phyloP scores from a whole-genome alignment of 768 basidiomycete species.

The Kondoa subrosea region DNA sequence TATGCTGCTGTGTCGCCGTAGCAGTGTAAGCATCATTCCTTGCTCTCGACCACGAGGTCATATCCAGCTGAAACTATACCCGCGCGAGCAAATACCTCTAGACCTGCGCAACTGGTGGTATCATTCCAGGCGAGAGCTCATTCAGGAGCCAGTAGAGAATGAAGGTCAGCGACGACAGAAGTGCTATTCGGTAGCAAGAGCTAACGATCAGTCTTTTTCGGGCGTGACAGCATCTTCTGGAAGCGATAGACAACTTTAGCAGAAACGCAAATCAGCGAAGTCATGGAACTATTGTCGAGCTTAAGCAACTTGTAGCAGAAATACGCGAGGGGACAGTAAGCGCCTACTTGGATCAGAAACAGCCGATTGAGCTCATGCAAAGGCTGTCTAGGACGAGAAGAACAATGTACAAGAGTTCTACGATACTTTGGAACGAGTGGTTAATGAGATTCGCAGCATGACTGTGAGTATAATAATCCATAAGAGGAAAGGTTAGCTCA shows the following conservation, averaged over 20 bases:
- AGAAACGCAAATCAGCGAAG: neutral
- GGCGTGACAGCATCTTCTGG: constrained; percentile 1
- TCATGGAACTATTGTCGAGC: constrained; percentile 6
- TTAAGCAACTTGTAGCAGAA: constrained; percentile 21
- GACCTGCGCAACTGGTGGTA: neutral
- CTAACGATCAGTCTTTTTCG: neutral
- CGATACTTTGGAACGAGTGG: constrained; percentile 75
- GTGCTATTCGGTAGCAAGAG: no score
- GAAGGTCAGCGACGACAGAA: neutral
- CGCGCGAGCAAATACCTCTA: neutral
- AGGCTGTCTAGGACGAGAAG: constrained; percentile 29
- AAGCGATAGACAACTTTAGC: constrained; percentile 1
- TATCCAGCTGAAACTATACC: no score
- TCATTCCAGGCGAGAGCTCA: no score
- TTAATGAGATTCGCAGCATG: constrained; percentile 57
- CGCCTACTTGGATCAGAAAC: neutral
- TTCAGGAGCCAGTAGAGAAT: neutral
- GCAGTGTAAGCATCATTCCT: no score
- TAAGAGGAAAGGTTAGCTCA: constrained; percentile 28
- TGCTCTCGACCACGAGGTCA: no score
- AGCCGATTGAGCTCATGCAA: neutral
- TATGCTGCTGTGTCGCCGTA: no score
- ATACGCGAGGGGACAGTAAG: constrained; percentile 21
- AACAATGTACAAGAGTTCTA: constrained; percentile 79
- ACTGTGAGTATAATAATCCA: constrained; percentile 47